phyloP scores from a whole-genome alignment of 2,329 filamentous ascomycete genomes.

The Ascomycota sp. region DNA sequence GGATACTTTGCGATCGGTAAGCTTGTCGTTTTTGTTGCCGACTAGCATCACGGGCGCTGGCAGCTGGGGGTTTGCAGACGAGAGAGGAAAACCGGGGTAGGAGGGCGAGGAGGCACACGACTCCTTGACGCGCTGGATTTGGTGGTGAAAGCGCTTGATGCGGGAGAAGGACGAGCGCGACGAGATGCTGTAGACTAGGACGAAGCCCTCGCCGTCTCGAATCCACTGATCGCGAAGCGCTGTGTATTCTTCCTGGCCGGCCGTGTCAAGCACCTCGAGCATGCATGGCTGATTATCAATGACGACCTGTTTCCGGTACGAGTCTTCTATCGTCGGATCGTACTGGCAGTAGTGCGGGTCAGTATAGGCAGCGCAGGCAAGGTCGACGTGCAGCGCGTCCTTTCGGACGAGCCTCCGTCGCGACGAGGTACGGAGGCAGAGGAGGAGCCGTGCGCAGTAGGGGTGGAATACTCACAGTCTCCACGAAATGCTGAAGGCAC shows the following conservation, averaged over 20 bases:
- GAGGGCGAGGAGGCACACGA: slow-evolving; percentile 58
- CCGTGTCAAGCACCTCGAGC: slow-evolving; percentile 93
- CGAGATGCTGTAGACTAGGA: slow-evolving; percentile 95
- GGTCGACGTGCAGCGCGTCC: no score
- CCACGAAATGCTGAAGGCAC: slow-evolving; percentile 94
- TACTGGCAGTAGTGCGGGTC: slow-evolving; percentile 31
- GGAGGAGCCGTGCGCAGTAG: no score
- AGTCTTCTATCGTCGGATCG: slow-evolving; percentile 75
- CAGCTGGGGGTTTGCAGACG: slow-evolving; percentile 35
- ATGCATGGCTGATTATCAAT: slow-evolving; percentile 93
- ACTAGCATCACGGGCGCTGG: slow-evolving; percentile 93
- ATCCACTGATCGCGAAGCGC: slow-evolving; percentile 99
- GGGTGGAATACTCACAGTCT: slow-evolving; percentile 41
- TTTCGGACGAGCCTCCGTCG: no score
- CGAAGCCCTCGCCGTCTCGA: slow-evolving; percentile 93
- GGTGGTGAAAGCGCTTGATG: slow-evolving; percentile 89
- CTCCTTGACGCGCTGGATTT: slow-evolving; percentile 95
- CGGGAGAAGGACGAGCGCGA: slow-evolving; percentile 86
- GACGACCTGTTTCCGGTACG: slow-evolving; percentile 73
- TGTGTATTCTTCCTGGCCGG: slow-evolving; percentile 96
- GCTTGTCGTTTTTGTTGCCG: slow-evolving; percentile 93
- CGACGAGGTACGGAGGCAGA: no score
- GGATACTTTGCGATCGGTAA: slow-evolving; percentile 88
- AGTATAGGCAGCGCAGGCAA: background rate
- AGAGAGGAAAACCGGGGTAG: slow-evolving; percentile 54